Evolutionary conservation across 1,284 basidiomycete genomes (phyloP), one percentile per base, ranked within the genome.

Genomic region (Fomitiporia mediterranea): DNA sequence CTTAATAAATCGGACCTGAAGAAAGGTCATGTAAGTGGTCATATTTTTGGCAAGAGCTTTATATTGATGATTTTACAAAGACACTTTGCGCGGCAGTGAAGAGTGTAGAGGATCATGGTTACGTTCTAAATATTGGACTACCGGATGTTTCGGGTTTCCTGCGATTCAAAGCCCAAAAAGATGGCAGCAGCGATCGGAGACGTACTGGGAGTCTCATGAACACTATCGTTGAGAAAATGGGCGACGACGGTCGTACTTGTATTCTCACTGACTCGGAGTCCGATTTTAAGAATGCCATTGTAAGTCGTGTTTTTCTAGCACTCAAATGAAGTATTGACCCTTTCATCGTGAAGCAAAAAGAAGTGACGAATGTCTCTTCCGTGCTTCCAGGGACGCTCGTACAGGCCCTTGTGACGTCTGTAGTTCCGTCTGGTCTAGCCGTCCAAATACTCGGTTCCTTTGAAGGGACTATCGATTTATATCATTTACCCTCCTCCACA

Each of bases 21-120:
- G 51, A 63, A 74, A 51, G 92, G 92, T 32, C 91, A 86, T 68
- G 88, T 89, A 68, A 73, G 75, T 43, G 42, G 15, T n/a, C n/a
- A n/a, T n/a, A n/a, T n/a, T n/a, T n/a, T n/a, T 69, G 11, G 15
- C 49, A 13, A 21, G 9, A 17, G 40, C 13, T 15, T 35, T 23
- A 39, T 8, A 23, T 38, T 35, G 50, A 40, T 56, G 48, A 66
- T 40, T 32, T n/a, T 32, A 39, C 52, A 3, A 63, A 92, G 89
- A 81, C 82, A 15, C 66, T 97, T 51, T 81, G 86, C 0, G 90
- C 84, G 8, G 82, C 89, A 44, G 78, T 98, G 28, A 84, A 89
- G 69, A 91, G 88, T 64, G 74, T 90, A 32, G 97, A 99, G 72
- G 97, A 99, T 66, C 93, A 98, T 70, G 96, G 96, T 0, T 98